Evolutionary conservation across 2,329 filamentous ascomycete genomes (phyloP).

Genomic region (Chalara sp.): DNA sequence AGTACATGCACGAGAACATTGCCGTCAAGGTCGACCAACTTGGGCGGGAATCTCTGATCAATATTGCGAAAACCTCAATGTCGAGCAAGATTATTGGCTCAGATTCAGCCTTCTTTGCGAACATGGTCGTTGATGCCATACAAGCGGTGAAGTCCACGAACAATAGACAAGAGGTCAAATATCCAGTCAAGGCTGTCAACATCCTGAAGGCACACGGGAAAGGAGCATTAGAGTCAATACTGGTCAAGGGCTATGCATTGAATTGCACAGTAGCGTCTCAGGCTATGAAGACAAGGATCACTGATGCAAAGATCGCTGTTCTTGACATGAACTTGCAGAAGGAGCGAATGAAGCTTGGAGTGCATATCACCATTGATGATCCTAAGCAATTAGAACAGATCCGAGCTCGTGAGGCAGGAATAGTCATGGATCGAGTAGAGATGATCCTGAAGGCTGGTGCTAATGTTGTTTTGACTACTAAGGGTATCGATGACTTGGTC

Average conservation of each 20-base stretch:
- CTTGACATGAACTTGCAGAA: slow-evolving; percentile 98
- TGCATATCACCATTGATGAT: slow-evolving; percentile 97
- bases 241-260: slow-evolving; percentile 93
- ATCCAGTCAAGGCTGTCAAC: slow-evolving; percentile 98
- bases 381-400: slow-evolving; percentile 97
- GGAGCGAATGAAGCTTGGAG: slow-evolving; percentile 97
- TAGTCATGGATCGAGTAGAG: slow-evolving; percentile 89
- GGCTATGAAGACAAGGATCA: slow-evolving; percentile 89
- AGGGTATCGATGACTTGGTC: slow-evolving; percentile 95
- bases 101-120: slow-evolving; percentile 93
- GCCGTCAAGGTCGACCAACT: slow-evolving; percentile 91
- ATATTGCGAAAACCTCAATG: slow-evolving; percentile 98
- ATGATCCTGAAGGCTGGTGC: slow-evolving; percentile 97
- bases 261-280: slow-evolving; percentile 99
- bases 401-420: slow-evolving; percentile 82
- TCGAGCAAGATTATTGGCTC: slow-evolving; percentile 97
- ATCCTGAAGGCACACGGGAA: slow-evolving; percentile 98
- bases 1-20: slow-evolving; percentile 98
- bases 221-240: slow-evolving; percentile 76
- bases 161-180: slow-evolving; percentile 85
- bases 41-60: slow-evolving; percentile 83
- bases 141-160: slow-evolving; percentile 90
- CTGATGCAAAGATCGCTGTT: slow-evolving; percentile 92
- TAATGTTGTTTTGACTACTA: slow-evolving; percentile 93
- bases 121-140: slow-evolving; percentile 97